Base-by-base conservation (phyloP, 805 yeast species). In the Candida endomychidarum region DNA sequence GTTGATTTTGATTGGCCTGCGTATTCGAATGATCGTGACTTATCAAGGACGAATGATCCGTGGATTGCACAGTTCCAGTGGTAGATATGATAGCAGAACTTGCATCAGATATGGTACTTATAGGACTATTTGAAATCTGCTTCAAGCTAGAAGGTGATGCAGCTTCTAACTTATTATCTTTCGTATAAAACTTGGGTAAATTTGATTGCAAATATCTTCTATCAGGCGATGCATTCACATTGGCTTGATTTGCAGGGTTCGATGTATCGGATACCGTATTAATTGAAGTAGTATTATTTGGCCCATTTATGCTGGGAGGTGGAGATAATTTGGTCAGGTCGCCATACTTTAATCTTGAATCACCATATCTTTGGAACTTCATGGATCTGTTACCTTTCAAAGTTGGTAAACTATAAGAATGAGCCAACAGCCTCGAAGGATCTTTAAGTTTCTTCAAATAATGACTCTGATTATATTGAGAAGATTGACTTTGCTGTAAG, bases 11-110 rank as follows among this genome's bases (percentile, higher is more conserved):
- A 8, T 23, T 16, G 9, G 21, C 20, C 8, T 14, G 29, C 11
- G 20, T n/a, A 34, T 16, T 19, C 5, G 29, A 23, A 12, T 36
- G 33, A n/a, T 25, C 44, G 15, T 52, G 58, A 12, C 57, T 54
- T 3, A 45, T 30, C 15, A 58, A 36, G 2, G 49, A 45, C 2
- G 64, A 59, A 42, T 56, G 59, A 30, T 60, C 65, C 3, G 67
- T 60, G 5, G 62, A 57, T 24, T 53, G 63, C 10, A 54, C 46
- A 1, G 66, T 58, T 8, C 58, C 60, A 37, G 43, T 55, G 15
- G 55, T 50, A 2, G 65, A 60, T 17, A 58, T 48, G 11, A 58
- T 52, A 15, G 63, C 53, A 4, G 63, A 56, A n/a, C 61, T 55
- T 5, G 53, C 44, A 25, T 54, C 63, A 1, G 65, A 60, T 14